Conservation (phyloP, 768 basidiomycete genomes). For the Lactifluus subvellereus region DNA sequence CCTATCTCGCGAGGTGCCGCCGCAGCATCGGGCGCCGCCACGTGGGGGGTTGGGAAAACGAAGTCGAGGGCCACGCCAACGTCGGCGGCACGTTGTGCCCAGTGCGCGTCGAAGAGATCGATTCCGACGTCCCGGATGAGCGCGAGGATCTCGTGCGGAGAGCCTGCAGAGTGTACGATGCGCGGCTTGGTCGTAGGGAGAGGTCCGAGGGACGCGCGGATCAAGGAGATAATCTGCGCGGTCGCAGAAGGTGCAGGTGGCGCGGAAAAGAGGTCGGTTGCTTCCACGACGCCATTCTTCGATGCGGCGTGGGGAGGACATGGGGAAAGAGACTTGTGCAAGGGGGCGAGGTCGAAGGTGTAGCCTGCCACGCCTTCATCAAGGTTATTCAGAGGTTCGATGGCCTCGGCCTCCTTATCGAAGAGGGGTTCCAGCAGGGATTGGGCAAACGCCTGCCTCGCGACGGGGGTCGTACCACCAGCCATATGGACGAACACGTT, state of each 20-base stretch:
- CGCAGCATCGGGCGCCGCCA: conserved; percentile 7
- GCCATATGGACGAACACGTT: conserved; percentile 66
- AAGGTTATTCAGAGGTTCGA: conserved; percentile 48
- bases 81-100: conserved; percentile 63
- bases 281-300: background rate
- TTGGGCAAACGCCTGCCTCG: conserved; percentile 59
- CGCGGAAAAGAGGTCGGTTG: conserved; percentile 1
- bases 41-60: conserved; percentile 46
- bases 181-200: conserved; percentile 58
- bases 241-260: conserved; percentile 5
- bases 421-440: conserved; percentile 51
- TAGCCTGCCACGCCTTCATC: conserved; percentile 72
- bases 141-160: conserved; percentile 71
- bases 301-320: background rate
- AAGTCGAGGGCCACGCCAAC: conserved; percentile 78
- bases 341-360: conserved; percentile 57
- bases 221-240: conserved; percentile 35
- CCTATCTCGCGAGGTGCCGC: conserved; percentile 44
- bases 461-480: conserved; percentile 49
- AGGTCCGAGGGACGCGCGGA: conserved; percentile 52
- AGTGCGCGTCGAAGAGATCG: conserved; percentile 71
- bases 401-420: conserved; percentile 46
- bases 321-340: conserved; percentile 33
- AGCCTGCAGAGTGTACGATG: conserved; percentile 44
- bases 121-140: conserved; percentile 61